Base-by-base conservation (phyloP, 192 early-diverging fungal genomes). In the Podila minutissima region DNA sequence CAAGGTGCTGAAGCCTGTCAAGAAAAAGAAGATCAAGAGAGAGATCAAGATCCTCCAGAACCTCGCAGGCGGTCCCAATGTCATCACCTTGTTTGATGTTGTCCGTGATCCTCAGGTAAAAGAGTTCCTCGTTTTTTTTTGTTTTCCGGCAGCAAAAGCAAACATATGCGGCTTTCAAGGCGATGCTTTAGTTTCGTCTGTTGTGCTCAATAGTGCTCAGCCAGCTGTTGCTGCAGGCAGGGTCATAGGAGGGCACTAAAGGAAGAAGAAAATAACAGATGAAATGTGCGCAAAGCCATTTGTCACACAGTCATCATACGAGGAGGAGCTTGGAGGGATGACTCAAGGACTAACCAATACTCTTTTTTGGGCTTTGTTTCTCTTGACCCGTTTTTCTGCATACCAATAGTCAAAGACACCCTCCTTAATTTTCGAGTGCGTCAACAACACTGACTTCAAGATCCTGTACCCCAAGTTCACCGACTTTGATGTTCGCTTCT, bases 1-100 rank as follows among this genome's bases (percentile, higher is more conserved):
- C 90, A 99, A 99, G 89, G 98, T 97, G 17, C 87, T 99, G 60
- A 99, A 99, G 88, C 98, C 98, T 5, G 96, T 99, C 74, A 99
- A 99, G 89, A 99, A 99, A 92, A 98, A 98, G 93, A 99, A 99
- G 90, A 99, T 99, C 77, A 98, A 98, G 91, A 90, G 98, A 61
- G 98, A 99, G 83, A 97, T 99, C 84, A 98, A 98, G 83, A 99
- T 99, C 66, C 90, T 99, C 74, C 97, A 98, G 83, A 99, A 98
- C 79, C 87, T 99, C 57, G 91, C 93, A 37, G 98, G 98, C 51
- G 98, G 98, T 5, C 89, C 93, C 28, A 99, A 99, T 82, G 90
- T 99, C 48, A 90, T 99, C 72, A 90, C 91, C 66, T 88, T 99
- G 57, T 89, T 93, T 63, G 97, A 99, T 82, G 91, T 99, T 67